Conservation (phyloP, 768 basidiomycete genomes). For the Boletus tomentosulus region DNA sequence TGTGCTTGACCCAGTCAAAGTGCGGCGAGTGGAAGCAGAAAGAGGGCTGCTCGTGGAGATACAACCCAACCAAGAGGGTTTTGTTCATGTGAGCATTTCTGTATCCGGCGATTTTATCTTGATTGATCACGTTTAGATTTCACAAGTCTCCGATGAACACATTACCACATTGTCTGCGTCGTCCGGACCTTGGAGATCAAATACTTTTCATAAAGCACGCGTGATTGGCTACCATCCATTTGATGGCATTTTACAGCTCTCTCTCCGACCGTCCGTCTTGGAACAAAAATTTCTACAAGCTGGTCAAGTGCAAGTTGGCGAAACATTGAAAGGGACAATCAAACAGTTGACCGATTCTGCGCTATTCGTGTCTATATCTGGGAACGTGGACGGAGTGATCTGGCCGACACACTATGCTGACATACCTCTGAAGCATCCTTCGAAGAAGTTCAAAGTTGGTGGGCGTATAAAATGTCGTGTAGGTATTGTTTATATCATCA, state of each 20-base stretch:
- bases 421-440: slow-evolving; percentile 88
- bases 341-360: slow-evolving; percentile 78
- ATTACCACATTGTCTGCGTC: slow-evolving; percentile 65
- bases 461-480: slow-evolving; percentile 82
- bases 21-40: slow-evolving; percentile 71
- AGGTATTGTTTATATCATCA: slow-evolving; percentile 23
- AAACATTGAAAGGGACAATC: slow-evolving; percentile 81
- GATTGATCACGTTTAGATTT: slow-evolving; percentile 57
- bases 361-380: slow-evolving; percentile 82
- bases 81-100: slow-evolving; percentile 72
- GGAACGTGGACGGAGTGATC: slow-evolving; percentile 86
- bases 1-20: slow-evolving; percentile 66
- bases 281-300: slow-evolving; percentile 85
- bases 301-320: slow-evolving; percentile 78
- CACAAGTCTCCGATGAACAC: slow-evolving; percentile 89
- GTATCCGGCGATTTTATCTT: not conserved
- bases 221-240: slow-evolving; percentile 82
- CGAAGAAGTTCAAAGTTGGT: slow-evolving; percentile 84
- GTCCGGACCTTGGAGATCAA: slow-evolving; percentile 78
- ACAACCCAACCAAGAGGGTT: slow-evolving; percentile 62
- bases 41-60: slow-evolving; percentile 76
- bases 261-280: slow-evolving; percentile 76
- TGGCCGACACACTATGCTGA: slow-evolving; percentile 97
- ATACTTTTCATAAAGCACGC: slow-evolving; percentile 77
- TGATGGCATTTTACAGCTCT: slow-evolving; percentile 87